Base-by-base conservation (phyloP, 495 filamentous ascomycete genomes). In the Penicillium mononematosum region DNA sequence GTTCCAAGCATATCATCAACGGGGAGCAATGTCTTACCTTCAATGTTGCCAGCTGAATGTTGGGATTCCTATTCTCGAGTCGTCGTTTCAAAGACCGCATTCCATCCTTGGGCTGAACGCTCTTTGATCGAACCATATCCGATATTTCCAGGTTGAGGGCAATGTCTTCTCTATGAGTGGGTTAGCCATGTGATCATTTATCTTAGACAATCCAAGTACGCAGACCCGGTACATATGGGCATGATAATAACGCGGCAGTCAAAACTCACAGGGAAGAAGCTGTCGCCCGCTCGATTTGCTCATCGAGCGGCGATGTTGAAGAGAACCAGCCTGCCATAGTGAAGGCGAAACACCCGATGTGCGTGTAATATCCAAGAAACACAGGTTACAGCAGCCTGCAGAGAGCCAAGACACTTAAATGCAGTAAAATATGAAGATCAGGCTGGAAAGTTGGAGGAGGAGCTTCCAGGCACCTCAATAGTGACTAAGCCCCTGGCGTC, bases 141-240 rank as follows among this genome's bases (percentile, higher is more conserved):
- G 92, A 96, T 61, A 98, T 96, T 70, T 98, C 94, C 63, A 98
- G 83, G 69, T 96, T 97, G 57, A 96, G 84, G 19, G 95, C 86
- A 68, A 98, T 96, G 70, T 98, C 92, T 75, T 97, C 93, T 59
- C 91, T 96, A 66, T n/a, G 20, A 38, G 20, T 11, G 45, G 36
- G 44, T 56, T 41, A 45, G 50, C 54, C 42, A 62, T 49, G 16
- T 12, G 14, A 4, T 17, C 3, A 43, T 32, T 5, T 14, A 36
- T 39, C 12, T 41, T 16, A 29, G 29, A 45, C 14, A 14, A 45
- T 14, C 20, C 36, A 17, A 4, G 5, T 25, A 8, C n/a, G 29
- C 14, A 34, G 34, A 12, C 9, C 24, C 14, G 0, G 42, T 11
- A 5, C 12, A 29, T 43, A 44, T 51, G 55, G 55, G 55, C 51